A percentile compares a stretch with the other conserved stretches of the same genome.
Evolutionary conservation across 2,329 filamentous ascomycete genomes (phyloP).

Genomic region (Polychaeton citri): DNA sequence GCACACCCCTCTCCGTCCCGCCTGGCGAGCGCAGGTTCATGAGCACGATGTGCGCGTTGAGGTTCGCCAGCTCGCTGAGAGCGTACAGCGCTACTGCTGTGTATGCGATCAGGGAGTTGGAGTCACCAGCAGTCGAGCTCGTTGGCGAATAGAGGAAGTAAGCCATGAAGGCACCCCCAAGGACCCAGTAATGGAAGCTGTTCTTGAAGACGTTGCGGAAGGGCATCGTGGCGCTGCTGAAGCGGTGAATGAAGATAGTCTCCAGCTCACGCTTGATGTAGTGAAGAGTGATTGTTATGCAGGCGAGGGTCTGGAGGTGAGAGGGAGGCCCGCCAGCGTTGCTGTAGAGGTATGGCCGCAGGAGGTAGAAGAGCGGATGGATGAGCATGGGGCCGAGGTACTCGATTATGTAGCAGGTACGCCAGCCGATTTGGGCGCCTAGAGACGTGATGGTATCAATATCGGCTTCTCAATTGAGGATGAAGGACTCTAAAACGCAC

Average conservation of each 20-base stretch:
- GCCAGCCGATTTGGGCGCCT: conserved; percentile 87
- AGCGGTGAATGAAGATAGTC: conserved; percentile 88
- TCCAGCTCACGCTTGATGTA: conserved; percentile 93
- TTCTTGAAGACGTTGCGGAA: conserved; percentile 86
- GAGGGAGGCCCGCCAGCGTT: conserved; percentile 37
- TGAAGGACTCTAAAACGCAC: conserved; percentile 35
- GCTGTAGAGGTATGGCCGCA: conserved; percentile 61
- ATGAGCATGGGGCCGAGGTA: conserved; percentile 86
- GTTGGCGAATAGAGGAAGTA: conserved; percentile 73
- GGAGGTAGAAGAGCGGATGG: conserved; percentile 58
- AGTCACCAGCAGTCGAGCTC: conserved; percentile 47
- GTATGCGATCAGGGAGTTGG: conserved; percentile 45
- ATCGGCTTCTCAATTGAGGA: conserved; percentile 1
- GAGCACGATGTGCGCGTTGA: conserved; percentile 66
- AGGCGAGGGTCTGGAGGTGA: conserved; percentile 57
- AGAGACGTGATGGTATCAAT: conserved; percentile 3
- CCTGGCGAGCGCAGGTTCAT: conserved; percentile 64
- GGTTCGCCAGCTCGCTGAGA: conserved; percentile 69
- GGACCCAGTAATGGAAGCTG: conserved; percentile 82
- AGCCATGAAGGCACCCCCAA: conserved; percentile 68
- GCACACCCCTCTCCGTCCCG: conserved; percentile 78
- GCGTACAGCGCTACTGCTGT: conserved; percentile 58
- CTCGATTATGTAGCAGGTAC: conserved; percentile 87
- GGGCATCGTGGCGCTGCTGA: conserved; percentile 91
- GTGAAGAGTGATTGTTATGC: conserved; percentile 63